These are phyloP conservation scores for Russula sp. DNA, from an alignment of 768 basidiomycete genomes.

Conservation along the genomic window DNA sequence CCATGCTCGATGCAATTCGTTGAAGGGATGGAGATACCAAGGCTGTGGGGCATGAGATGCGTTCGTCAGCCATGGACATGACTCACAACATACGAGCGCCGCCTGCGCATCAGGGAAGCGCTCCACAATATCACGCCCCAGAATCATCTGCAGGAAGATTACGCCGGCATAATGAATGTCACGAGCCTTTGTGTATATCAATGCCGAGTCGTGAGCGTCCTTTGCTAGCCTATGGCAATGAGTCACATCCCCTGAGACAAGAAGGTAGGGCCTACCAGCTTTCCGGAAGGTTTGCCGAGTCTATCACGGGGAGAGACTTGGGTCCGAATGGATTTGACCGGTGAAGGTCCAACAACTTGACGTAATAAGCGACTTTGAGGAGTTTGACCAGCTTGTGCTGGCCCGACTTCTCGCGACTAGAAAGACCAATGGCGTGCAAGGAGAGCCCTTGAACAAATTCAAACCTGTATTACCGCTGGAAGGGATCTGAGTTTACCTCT, in stretches of 20 bases:
- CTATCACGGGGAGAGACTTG: slow-evolving; percentile 27
- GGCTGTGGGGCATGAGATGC: slow-evolving; percentile 33
- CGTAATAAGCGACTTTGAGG: slow-evolving; percentile 64
- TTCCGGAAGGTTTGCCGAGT: slow-evolving; percentile 34
- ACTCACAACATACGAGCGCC: slow-evolving; percentile 53
- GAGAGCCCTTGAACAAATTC: slow-evolving; percentile 43
- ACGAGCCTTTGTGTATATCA: slow-evolving; percentile 70
- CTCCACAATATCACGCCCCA: slow-evolving; percentile 62
- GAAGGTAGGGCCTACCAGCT: slow-evolving; percentile 39
- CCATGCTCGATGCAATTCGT: slow-evolving; percentile 52
- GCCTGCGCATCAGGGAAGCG: slow-evolving; percentile 48
- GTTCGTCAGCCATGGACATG: background rate
- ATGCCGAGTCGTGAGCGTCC: slow-evolving; percentile 72
- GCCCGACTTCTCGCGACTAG: slow-evolving; percentile 42
- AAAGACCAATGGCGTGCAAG: slow-evolving; percentile 56
- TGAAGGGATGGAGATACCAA: slow-evolving; percentile 48
- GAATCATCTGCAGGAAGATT: slow-evolving; percentile 76
- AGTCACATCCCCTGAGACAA: background rate
- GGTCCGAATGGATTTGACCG: slow-evolving; percentile 72
- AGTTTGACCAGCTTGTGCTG: slow-evolving; percentile 68
- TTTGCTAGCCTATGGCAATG: slow-evolving; percentile 53
- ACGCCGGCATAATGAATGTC: slow-evolving; percentile 83
- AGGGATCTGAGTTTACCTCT: slow-evolving; percentile 40
- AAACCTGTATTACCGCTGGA: slow-evolving; percentile 5
- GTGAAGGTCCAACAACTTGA: slow-evolving; percentile 71